Percentiles rank a stretch among this genome's conserved stretches.
Conservation (phyloP, 768 basidiomycete species). For the Hericium erinaceus region DNA sequence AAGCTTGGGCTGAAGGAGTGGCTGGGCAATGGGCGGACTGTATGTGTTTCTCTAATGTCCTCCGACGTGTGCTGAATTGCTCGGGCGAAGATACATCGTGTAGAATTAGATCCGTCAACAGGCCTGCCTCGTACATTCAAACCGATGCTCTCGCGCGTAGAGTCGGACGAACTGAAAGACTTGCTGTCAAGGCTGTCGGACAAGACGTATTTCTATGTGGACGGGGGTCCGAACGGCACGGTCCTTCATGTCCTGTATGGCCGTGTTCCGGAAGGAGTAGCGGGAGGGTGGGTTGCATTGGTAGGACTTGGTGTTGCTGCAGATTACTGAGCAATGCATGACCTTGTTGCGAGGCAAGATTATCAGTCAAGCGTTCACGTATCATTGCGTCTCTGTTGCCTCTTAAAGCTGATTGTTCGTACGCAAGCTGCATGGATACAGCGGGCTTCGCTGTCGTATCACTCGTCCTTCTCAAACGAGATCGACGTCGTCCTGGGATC, state of each 20-base stretch:
- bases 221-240: neutral
- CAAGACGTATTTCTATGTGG: slow-evolving; percentile 6
- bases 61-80: no score
- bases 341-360: neutral
- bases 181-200: slow-evolving; percentile 7
- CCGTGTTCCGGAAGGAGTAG: slow-evolving; percentile 7
- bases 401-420: no score
- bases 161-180: slow-evolving; percentile 7
- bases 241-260: slow-evolving; percentile 10
- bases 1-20: slow-evolving; percentile 16
- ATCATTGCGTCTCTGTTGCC: neutral
- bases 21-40: slow-evolving; percentile 5
- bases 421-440: no score
- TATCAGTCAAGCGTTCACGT: neutral
- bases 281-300: slow-evolving; percentile 12
- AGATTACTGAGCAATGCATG: neutral
- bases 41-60: neutral
- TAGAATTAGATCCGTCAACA: neutral
- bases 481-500: no score
- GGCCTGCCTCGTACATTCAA: slow-evolving; percentile 8
- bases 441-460: no score
- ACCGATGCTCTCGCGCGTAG: neutral
- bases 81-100: neutral
- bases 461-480: no score
- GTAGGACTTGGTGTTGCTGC: slow-evolving; percentile 8